Conservation (phyloP, 225 moss, liverwort and hornwort species). For the Bryoerythrophyllum caledonicum region DNA sequence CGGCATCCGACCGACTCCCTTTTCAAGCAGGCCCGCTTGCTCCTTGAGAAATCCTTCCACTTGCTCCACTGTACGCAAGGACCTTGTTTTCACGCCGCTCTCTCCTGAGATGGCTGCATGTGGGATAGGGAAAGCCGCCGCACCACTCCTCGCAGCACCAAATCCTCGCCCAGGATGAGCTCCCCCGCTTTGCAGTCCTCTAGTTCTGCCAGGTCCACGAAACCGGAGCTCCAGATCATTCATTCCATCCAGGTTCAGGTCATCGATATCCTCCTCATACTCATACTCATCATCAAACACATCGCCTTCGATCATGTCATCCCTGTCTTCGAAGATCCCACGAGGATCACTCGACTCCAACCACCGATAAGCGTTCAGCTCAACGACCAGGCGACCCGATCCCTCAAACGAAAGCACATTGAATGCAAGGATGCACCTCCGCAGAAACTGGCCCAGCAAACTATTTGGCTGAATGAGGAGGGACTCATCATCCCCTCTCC, state of each 20-base stretch:
- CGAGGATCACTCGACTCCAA: slow-evolving; percentile 51
- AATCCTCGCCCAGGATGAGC: slow-evolving; percentile 29
- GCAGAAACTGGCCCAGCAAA: slow-evolving; percentile 78
- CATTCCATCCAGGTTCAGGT: slow-evolving; percentile 29
- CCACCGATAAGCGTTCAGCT: slow-evolving; percentile 74
- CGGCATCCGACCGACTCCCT: slow-evolving; percentile 45
- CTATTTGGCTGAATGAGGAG: slow-evolving; percentile 75
- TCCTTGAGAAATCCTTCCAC: slow-evolving; percentile 87
- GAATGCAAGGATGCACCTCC: slow-evolving; percentile 81
- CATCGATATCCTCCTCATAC: slow-evolving; percentile 55
- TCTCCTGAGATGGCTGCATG: slow-evolving; percentile 34
- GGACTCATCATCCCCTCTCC: slow-evolving; percentile 56
- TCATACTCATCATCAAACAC: slow-evolving; percentile 51
- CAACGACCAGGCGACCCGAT: slow-evolving; percentile 73
- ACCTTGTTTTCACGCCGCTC: slow-evolving; percentile 52
- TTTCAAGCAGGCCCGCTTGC: slow-evolving; percentile 78
- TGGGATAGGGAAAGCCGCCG: slow-evolving; percentile 35
- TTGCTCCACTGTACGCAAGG: slow-evolving; percentile 72
- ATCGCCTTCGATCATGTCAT: slow-evolving; percentile 25
- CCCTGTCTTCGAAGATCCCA: slow-evolving; percentile 47
- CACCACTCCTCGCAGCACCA: slow-evolving; percentile 31
- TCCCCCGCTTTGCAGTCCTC: slow-evolving; percentile 27
- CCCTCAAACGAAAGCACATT: slow-evolving; percentile 92
- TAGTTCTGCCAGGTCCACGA: slow-evolving; percentile 25
- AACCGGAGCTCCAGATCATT: slow-evolving; percentile 34